A percentile compares a stretch with the other conserved stretches of the same genome.
Conservation (phyloP, 192 early-diverging fungal species). For the Anaeromyces robustus region DNA sequence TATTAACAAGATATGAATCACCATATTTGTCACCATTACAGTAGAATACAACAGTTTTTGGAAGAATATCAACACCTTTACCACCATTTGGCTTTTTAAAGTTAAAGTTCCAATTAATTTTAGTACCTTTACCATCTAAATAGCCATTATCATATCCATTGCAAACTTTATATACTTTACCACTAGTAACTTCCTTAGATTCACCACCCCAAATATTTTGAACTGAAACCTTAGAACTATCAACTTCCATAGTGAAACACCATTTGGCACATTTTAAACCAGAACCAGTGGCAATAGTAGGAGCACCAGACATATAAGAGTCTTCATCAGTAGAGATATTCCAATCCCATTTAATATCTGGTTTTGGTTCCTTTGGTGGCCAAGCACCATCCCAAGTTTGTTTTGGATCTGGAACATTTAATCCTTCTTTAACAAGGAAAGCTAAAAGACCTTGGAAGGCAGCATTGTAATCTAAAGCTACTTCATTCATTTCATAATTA, state of each 20-base stretch:
- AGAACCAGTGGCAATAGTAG: background rate
- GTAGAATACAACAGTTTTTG: background rate
- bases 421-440: background rate
- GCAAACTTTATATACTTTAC: background rate
- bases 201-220: background rate
- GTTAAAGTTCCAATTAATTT: background rate
- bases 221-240: background rate
- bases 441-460: background rate
- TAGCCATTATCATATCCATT: background rate
- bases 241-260: background rate
- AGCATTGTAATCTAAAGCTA: background rate
- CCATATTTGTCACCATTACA: background rate
- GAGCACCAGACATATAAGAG: background rate
- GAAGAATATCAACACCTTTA: background rate
- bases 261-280: background rate
- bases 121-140: background rate
- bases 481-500: constrained; percentile 26
- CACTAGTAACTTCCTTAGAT: background rate
- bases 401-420: background rate
- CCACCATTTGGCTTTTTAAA: background rate
- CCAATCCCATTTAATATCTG: background rate
- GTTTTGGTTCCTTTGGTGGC: background rate
- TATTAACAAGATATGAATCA: background rate
- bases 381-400: background rate
- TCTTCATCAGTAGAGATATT: background rate